Conservation (phyloP, 2,329 filamentous ascomycete genomes). For the Microsporum ferrugineum region DNA sequence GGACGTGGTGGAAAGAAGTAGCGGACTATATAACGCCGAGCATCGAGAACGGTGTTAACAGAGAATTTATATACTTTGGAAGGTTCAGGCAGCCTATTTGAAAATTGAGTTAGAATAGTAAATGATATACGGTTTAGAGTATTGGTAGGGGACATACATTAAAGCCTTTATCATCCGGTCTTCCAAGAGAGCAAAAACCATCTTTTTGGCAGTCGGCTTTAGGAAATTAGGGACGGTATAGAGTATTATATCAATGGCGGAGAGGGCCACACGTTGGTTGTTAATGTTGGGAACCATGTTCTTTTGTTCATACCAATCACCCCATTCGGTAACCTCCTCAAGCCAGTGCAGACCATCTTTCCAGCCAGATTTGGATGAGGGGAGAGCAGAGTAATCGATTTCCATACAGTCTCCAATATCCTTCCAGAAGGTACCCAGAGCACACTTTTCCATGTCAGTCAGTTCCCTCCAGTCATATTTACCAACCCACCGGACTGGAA, state of each 20-base stretch:
- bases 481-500: slow-evolving; percentile 48
- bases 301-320: slow-evolving; percentile 43
- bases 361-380: slow-evolving; percentile 28
- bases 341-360: slow-evolving; percentile 39
- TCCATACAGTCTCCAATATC: slow-evolving; percentile 57
- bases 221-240: slow-evolving; percentile 41
- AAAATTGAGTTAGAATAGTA: neutral
- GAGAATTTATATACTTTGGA: slow-evolving; percentile 18
- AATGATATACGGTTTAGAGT: neutral
- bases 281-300: slow-evolving; percentile 37
- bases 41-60: slow-evolving; percentile 37
- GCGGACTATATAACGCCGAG: slow-evolving; percentile 47
- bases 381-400: slow-evolving; percentile 39
- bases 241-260: slow-evolving; percentile 38
- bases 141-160: slow-evolving; percentile 33
- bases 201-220: slow-evolving; percentile 38
- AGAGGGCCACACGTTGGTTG: neutral
- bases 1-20: slow-evolving; percentile 50
- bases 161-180: slow-evolving; percentile 54
- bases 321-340: slow-evolving; percentile 37
- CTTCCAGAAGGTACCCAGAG: slow-evolving; percentile 54
- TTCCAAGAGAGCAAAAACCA: slow-evolving; percentile 51
- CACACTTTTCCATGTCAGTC: slow-evolving; percentile 52
- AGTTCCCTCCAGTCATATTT: slow-evolving; percentile 54
- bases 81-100: neutral